Conservation (phyloP, 1,284 basidiomycete genomes). For the Microbotryum intermedium region DNA sequence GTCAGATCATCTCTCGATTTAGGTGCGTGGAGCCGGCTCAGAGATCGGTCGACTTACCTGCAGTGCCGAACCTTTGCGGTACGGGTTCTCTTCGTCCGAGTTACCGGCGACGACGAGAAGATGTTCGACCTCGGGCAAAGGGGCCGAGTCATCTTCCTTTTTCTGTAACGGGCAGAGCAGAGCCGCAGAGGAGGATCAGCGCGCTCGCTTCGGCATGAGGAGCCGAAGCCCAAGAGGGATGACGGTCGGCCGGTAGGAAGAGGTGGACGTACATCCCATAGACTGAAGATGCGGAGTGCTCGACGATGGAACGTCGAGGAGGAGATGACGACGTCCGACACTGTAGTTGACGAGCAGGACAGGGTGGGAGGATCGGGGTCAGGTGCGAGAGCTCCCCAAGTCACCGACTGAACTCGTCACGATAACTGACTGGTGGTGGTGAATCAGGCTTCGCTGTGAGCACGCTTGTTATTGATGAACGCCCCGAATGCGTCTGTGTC, state of each 20-base stretch:
- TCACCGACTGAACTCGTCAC: not conserved
- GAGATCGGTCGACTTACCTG: constrained; percentile 54
- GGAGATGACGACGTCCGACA: constrained; percentile 28
- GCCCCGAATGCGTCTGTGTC: not conserved
- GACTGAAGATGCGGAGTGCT: constrained; percentile 16
- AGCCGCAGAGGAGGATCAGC: not conserved
- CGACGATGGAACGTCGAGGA: constrained; percentile 26
- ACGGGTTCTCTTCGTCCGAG: constrained; percentile 69
- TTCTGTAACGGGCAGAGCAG: not conserved
- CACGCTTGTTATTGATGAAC: not conserved
- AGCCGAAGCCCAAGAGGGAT: not conserved
- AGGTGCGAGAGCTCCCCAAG: not conserved
- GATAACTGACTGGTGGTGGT: not conserved
- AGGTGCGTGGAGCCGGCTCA: not conserved
- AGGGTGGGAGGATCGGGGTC: not conserved
- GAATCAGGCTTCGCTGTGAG: not conserved
- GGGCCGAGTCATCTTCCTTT: constrained; percentile 20
- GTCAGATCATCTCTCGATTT: not conserved
- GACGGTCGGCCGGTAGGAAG: too few relatives aligned
- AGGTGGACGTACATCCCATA: constrained; percentile 4
- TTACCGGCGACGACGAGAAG: constrained; percentile 74
- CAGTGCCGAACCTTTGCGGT: constrained; percentile 77
- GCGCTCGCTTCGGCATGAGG: not conserved
- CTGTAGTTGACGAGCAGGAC: not conserved
- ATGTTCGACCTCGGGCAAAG: constrained; percentile 45